Base-by-base conservation (phyloP, 2,329 filamentous ascomycete species). In the Monosporascus sp. region DNA sequence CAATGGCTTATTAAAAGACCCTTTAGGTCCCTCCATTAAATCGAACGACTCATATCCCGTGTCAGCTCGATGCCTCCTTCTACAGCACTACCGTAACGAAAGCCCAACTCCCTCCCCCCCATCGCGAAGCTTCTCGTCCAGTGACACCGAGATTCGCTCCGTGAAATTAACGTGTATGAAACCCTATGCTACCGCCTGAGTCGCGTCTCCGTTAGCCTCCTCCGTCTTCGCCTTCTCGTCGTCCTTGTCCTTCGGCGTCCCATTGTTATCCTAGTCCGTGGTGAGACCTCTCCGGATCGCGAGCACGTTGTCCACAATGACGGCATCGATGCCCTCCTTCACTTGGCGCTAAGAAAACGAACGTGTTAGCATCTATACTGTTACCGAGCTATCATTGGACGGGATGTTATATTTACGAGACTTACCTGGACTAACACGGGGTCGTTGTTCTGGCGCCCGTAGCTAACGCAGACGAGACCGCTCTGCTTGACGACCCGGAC, bases 291-390 rank as follows among this genome's bases (percentile, higher is more conserved):
- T 91, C 47, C 93, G 85, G 61, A 99, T 97, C 41, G 90, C 90
- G 31, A 97, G 81, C 3, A 99, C 93, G 57, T 85, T 94, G 68
- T 99, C 94, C 15, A 97, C 94, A 66, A 99, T 99, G 51, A 99
- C 93, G 1, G 94, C 94, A 68, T 99, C 94, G 57, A 99, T 97
- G 48, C 94, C 93, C 72, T 97, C 90, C 51, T 90, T 89, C 9
- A 95, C 90, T 85, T 99, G 94, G 58, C 87, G 76, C 86, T 92
- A 67, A 60, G 62, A 49, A 49, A 58, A n/a, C 50, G 17, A 50
- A 41, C 17, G 37, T 41, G 31, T 41, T 50, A 49, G 54, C 49
- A 35, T 14, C 31, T 35, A 35, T 14, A 35, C 31, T 11, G 31
- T 4, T 35, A 0, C 5, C 31, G 31, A 7, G 31, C 11, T 35